Evolutionary conservation across 768 basidiomycete species (phyloP), one percentile per base, ranked within the genome.

Genomic region (Scleroderma citrinum): DNA sequence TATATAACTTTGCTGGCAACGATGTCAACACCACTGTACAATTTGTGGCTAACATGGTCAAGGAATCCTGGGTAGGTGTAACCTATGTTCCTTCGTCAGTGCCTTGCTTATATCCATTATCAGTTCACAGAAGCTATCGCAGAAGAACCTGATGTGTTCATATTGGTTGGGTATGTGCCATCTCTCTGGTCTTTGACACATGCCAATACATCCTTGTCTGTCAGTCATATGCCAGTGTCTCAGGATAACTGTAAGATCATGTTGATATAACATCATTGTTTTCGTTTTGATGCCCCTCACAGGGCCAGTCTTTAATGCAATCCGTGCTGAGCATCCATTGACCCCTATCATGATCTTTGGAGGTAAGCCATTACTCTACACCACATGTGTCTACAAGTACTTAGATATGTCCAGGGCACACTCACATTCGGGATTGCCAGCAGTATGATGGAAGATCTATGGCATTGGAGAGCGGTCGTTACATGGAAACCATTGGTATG

Each of bases 401-500:
- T 10, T 44, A 10, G 14, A 42, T n/a, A 26, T 26, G 24, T 50
- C 29, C 51, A 72, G 84, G 85, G 5, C 89, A 92, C 55, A 74
- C 76, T 0, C 87, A 92, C 63, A 83, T 90, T 49, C 82, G 90
- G 37, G 87, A 92, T 59, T 92, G 90, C 66, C 56, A 80, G 75
- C 67, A 65, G 76, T 76, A 47, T 38, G 91, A 94, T 63, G 77
- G 75, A 3, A 75, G 83, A n/a, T 83, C 84, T 0, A 89, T 92
- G 72, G 73, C 84, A 2, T 62, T 93, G 52, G 87, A 91, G 59
- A 85, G 88, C 54, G 87, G 93, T 16, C 73, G 90, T 20, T 95
- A 94, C 62, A 87, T 95, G 85, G 93, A 96, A 69, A 96, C 92
- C 10, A 71, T 94, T 47, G 91, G 89, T 85, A 43, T 12, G 77